A percentile compares a stretch with the other conserved stretches of the same genome.
These are phyloP conservation scores for Datisca glomerata DNA, from an alignment of 306 rosid species.

Conservation along the genomic window DNA sequence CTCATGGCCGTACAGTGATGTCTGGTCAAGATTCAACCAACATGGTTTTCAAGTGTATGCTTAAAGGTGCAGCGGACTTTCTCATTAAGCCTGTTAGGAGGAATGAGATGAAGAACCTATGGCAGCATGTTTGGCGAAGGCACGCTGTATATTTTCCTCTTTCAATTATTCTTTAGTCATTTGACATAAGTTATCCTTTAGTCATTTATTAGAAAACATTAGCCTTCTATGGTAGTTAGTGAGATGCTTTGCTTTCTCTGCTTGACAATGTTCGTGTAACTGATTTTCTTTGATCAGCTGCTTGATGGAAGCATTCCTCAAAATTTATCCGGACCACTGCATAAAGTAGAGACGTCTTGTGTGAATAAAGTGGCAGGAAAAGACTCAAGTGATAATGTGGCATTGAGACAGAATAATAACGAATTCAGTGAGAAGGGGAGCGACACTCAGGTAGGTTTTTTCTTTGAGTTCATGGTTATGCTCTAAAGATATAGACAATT, in stretches of 20 bases:
- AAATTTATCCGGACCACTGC: slow-evolving; percentile 14
- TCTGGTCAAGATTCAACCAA: slow-evolving; percentile 50
- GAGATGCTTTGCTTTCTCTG: too few relatives aligned
- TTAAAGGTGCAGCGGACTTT: slow-evolving; percentile 69
- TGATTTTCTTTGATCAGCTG: slow-evolving; percentile 16
- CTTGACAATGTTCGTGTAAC: too few relatives aligned
- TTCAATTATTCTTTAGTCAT: slow-evolving; percentile 7
- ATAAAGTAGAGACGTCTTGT: slow-evolving; percentile 22
- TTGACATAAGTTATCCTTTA: too few relatives aligned
- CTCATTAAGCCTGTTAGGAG: slow-evolving; percentile 68
- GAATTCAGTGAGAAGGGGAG: slow-evolving; percentile 40
- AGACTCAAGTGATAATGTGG: slow-evolving; percentile 32
- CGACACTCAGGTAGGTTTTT: slow-evolving; percentile 41
- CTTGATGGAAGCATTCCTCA: slow-evolving; percentile 9
- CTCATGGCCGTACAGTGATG: slow-evolving; percentile 51
- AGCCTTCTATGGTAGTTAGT: too few relatives aligned
- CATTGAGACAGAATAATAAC: slow-evolving; percentile 21
- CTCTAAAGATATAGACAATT: background rate
- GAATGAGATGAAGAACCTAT: slow-evolving; percentile 58
- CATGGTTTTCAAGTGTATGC: slow-evolving; percentile 59
- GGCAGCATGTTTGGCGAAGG: slow-evolving; percentile 89
- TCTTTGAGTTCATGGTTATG: background rate
- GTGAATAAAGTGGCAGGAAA: slow-evolving; percentile 37
- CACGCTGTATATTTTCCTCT: slow-evolving; percentile 38
- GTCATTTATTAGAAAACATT: too few relatives aligned